Base-by-base conservation (phyloP, 2,329 filamentous ascomycete genomes). In the Aphanocladium album region DNA sequence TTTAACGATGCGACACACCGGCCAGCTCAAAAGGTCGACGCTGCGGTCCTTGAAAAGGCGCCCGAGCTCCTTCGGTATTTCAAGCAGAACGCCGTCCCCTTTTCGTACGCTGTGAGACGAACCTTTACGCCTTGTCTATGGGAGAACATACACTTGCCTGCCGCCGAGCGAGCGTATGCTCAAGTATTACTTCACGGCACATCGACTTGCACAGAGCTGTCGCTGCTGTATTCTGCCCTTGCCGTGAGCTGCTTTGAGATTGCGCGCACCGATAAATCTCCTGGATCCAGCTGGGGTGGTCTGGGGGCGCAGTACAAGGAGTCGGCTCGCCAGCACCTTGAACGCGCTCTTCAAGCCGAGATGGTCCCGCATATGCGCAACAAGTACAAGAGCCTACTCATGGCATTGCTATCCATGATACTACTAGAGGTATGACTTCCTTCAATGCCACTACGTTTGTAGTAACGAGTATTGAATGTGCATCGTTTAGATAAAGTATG, bases 341-440 rank as follows among this genome's bases (percentile, higher is more conserved):
- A 59, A 11, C 7, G 39, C 7, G 46, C 46, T 35, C 51, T 59
- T 7, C 57, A 59, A 51, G 57, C 51, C 19, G 57, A 59, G 19
- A 23, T 52, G 1, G 23, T 59, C 11, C 33, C 47, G 23, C 35
- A 41, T 16, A 25, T 21, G 7, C 35, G 19, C 11, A 51, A 23
- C 30, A 59, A 59, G 3, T 59, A 59, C 25, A 37, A 52, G 19
- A 27, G 52, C 11, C 45, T 59, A 2, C 46, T 59, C 12, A 59
- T 59, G 57, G 57, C 46, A 14, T 35, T 59, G 19, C 45, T 59
- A 7, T 59, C 56, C 9, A 51, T 52, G 47, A 35, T 35, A 16
- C 27, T 59, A 35, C 25, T 59, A 8, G 57, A 59, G 56, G 56
- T 52, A 43, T n/a, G 33, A 2, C 21, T 11, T 9, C n/a, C 39